phyloP scores from a whole-genome alignment of 192 early-diverging fungal genomes.

The Linnemannia hyalina region DNA sequence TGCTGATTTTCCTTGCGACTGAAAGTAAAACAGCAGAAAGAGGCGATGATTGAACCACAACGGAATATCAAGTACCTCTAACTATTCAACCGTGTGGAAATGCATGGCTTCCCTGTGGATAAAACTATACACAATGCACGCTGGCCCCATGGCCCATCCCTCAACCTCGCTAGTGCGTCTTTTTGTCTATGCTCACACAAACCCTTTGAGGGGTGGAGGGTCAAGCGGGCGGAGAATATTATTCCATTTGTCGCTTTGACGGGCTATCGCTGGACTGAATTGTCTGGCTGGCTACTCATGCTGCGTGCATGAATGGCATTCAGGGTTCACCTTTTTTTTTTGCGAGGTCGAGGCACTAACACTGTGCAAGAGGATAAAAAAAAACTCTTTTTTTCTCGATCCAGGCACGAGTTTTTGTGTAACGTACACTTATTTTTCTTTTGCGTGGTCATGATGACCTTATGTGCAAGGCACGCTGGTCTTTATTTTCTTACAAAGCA shows the following conservation, averaged over 20 bases:
- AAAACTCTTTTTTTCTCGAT: neutral
- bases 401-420: neutral
- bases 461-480: neutral
- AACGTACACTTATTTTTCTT: neutral
- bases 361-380: neutral
- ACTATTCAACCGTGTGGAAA: neutral
- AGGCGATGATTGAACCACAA: neutral
- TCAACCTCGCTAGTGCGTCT: neutral
- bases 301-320: neutral
- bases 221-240: neutral
- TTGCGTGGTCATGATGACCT: neutral
- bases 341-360: neutral
- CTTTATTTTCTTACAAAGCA: neutral
- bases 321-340: neutral
- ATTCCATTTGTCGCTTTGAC: neutral
- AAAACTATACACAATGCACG: neutral
- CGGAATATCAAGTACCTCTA: neutral
- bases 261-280: neutral
- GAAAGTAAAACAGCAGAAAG: neutral
- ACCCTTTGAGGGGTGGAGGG: neutral
- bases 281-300: neutral
- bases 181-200: neutral
- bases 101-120: neutral
- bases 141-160: neutral
- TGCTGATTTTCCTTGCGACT: neutral